Evolutionary conservation across 2,329 filamentous ascomycete genomes (phyloP), one percentile per base, ranked within the genome.

Genomic region (Monosporascus sp.): DNA sequence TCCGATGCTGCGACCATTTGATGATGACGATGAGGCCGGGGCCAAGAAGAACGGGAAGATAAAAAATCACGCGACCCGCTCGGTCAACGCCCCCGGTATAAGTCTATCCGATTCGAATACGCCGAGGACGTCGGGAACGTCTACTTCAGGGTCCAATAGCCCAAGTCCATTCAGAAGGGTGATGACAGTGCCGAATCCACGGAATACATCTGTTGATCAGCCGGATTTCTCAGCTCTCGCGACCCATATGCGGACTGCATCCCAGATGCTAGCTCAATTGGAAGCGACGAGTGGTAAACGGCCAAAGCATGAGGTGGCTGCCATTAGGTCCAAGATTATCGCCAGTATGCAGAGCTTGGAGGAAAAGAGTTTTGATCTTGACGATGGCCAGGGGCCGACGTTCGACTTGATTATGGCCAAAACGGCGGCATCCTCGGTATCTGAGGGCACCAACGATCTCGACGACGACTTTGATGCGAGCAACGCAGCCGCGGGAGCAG

Each of bases 271-370:
- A 44, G 88, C 89, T 16, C 89, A 94, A 63, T 78, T 94, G 9
- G 89, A 94, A 55, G 82, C 87, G 2, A 93, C 88, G 22, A 87
- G 87, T 58, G 87, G 88, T 27, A 94, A 93, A 70, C 79, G 89
- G 37, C 89, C 89, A 1, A 88, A 82, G 65, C 83, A 85, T 31
- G 89, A 94, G 70, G 89, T 94, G 5, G 89, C 88, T 19, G 87
- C 89, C 7, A 94, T 94, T 68, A 81, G 90, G 61, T 85, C 88
- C 41, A 91, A 90, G 71, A 94, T 94, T 58, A 94, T 94, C 63
- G 89, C 89, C 3, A 93, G 89, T 68, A 94, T 94, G 90, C 89
- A 94, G 68, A 91, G 81, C 60, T 73, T 94, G 8, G 89, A 94
- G 69, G 90, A 94, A 69, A 87, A 93, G 68, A 92, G 85, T 66